Evolutionary conservation across 371 early-diverging fungal genomes (phyloP), one percentile per base, ranked within the genome.

Genomic region (Edhazardia aedis): DNA sequence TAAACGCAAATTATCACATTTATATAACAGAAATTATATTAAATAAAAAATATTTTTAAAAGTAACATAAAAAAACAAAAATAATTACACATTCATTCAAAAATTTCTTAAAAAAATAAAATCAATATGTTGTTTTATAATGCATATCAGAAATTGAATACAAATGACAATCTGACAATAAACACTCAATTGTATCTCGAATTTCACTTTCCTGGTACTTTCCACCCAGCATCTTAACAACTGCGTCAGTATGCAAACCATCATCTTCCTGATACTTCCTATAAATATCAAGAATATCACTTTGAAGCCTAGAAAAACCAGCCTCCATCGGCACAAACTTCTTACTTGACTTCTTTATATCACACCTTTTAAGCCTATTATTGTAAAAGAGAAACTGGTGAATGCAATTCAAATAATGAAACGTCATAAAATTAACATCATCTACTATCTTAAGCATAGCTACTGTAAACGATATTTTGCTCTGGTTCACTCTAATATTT

Each of bases 101-200:
- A n/a, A n/a, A n/a, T n/a, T n/a, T n/a, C n/a, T n/a, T n/a, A n/a
- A n/a, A n/a, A n/a, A n/a, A n/a, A n/a, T n/a, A n/a, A n/a, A n/a
- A n/a, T n/a, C n/a, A n/a, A n/a, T n/a, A n/a, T n/a, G 24, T 54
- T 21, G 54, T 62, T 43, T 58, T 62, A 53, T 66, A 67, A 42
- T 47, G 49, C 12, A 23, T 26, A 3, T 55, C 64, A 43, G 51
- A 56, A 7, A 54, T 55, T 14, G 29, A 30, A 33, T 60, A 59
- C 3, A 68, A 36, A 46, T 62, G 50, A 47, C 62, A 62, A 47
- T 62, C 54, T 23, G 53, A 26, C 21, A 61, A 23, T 21, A 68
- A 46, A 9, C 14, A 36, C 14, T 68, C 62, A 27, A 68, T 36
- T 19, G 18, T 51, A 25, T 55, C 44, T 47, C 42, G 59, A 18